Percentiles rank a stretch among this genome's conserved stretches.
These are phyloP conservation scores for Wickerhamomyces sp. DNA, from an alignment of 1,139 yeast species.

Conservation along the genomic window DNA sequence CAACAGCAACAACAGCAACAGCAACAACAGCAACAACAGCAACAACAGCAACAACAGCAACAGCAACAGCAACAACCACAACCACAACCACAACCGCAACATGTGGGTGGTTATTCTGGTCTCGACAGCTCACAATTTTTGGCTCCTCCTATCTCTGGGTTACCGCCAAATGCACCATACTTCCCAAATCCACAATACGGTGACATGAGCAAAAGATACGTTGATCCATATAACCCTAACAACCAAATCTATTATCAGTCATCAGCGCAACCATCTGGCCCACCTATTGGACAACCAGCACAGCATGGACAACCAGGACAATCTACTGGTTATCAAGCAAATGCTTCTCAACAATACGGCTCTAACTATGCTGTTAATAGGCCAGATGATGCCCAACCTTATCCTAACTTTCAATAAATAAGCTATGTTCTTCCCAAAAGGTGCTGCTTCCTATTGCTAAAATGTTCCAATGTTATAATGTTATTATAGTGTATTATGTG, in stretches of 20 bases:
- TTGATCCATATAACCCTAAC: conserved; percentile 1
- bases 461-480: too few species aligned
- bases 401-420: not conserved
- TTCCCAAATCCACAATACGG: not conserved
- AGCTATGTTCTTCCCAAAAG: too few species aligned
- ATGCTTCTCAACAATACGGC: not conserved
- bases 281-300: too few species aligned
- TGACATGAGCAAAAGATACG: not conserved
- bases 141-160: not conserved
- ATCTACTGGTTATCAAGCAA: not conserved
- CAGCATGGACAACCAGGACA: not conserved
- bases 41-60: not conserved
- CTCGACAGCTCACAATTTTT: not conserved
- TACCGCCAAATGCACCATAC: not conserved
- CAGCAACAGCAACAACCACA: not conserved
- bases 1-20: too few species aligned
- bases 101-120: not conserved
- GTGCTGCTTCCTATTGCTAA: too few species aligned
- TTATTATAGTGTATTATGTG: too few species aligned
- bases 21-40: too few species aligned
- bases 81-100: not conserved
- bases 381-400: not conserved
- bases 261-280: too few species aligned
- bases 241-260: not conserved
- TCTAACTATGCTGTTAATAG: not conserved